phyloP scores from a whole-genome alignment of 495 filamentous ascomycete species.

The Penicillium dipodomyicola region DNA sequence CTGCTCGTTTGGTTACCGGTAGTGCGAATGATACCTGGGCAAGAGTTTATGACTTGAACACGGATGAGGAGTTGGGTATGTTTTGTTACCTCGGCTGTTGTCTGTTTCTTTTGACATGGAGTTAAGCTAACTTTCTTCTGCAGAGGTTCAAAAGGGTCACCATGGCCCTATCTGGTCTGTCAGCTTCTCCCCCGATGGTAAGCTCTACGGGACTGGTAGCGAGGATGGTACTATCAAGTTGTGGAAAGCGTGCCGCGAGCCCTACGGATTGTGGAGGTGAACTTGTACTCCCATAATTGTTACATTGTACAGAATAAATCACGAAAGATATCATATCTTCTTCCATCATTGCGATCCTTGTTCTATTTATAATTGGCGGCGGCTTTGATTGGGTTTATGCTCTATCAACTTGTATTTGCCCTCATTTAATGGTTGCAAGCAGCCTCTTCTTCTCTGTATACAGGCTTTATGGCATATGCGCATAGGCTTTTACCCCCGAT shows the following conservation, averaged over 20 bases:
- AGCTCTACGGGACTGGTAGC: conserved; percentile 91
- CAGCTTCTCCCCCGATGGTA: conserved; percentile 90
- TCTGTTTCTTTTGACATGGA: background rate
- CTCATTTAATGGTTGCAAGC: background rate
- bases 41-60: conserved; percentile 82
- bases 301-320: conserved; percentile 8
- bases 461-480: background rate
- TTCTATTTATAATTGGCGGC: conserved; percentile 1
- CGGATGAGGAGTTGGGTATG: conserved; percentile 70
- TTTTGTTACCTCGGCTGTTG: conserved; percentile 7
- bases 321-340: background rate
- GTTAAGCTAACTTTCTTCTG: conserved; percentile 25
- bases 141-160: conserved; percentile 92
- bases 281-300: background rate
- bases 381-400: background rate
- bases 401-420: background rate
- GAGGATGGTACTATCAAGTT: conserved; percentile 98
- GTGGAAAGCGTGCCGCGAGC: conserved; percentile 69
- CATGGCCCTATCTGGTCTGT: conserved; percentile 97
- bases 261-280: conserved; percentile 67
- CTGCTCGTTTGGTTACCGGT: conserved; percentile 81
- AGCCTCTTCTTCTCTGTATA: background rate
- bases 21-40: conserved; percentile 90
- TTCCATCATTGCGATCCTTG: background rate
- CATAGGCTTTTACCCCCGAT: background rate